A percentile compares a stretch with the other conserved stretches of the same genome.
Evolutionary conservation across 345 rosid species (phyloP).

Genomic region (Xanthoceras sorbifolium): DNA sequence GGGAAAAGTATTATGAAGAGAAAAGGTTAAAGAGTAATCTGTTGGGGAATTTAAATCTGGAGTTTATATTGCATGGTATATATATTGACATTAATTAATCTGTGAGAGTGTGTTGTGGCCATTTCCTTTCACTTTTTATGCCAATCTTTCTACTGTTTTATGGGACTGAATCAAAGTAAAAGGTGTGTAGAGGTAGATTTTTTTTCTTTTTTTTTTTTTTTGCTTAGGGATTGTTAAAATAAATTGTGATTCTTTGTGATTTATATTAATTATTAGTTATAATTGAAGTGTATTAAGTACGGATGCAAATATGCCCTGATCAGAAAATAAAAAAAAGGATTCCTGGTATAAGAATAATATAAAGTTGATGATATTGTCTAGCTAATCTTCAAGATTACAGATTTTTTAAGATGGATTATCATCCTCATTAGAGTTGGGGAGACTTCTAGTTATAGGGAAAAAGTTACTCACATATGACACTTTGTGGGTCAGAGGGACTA

Average conservation of each 20-base stretch:
- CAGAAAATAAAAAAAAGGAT: not conserved
- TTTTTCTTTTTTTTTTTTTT: not conserved
- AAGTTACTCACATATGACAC: not conserved
- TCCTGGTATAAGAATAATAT: slow-evolving; percentile 17
- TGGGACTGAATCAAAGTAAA: slow-evolving; percentile 48
- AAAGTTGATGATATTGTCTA: slow-evolving; percentile 25
- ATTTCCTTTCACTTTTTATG: slow-evolving; percentile 26
- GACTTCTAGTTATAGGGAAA: not conserved
- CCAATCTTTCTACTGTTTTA: slow-evolving; percentile 45
- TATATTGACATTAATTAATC: slow-evolving; percentile 4
- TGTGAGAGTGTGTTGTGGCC: slow-evolving; percentile 13
- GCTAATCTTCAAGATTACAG: slow-evolving; percentile 10
- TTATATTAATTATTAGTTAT: not conserved
- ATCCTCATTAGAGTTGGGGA: slow-evolving; percentile 1
- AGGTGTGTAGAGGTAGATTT: slow-evolving; percentile 26
- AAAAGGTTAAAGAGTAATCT: slow-evolving; percentile 31
- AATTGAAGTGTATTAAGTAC: not conserved
- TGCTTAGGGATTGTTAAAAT: slow-evolving; percentile 12
- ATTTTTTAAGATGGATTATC: slow-evolving; percentile 18
- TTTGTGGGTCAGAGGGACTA: too few species aligned
- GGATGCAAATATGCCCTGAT: not conserved
- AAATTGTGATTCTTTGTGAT: not conserved
- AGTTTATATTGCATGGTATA: not conserved
- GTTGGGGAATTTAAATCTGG: slow-evolving; percentile 32
- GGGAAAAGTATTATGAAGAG: slow-evolving; percentile 35